Base-by-base conservation (phyloP, 345 rosid species). In the Eucalyptus pauciflora region DNA sequence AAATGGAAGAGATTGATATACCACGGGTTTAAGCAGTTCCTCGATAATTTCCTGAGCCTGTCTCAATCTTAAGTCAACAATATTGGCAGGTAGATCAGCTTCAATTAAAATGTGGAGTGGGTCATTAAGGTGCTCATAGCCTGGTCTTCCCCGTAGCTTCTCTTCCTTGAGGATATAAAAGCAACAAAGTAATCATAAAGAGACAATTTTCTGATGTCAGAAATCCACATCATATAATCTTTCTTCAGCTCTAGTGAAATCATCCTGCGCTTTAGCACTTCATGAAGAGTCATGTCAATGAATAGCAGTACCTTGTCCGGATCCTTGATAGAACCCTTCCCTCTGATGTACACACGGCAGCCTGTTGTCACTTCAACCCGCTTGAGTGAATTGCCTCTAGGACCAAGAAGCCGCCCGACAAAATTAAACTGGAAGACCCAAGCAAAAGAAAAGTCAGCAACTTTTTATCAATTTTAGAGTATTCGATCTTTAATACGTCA, bases 311-410 rank as follows among this genome's bases (percentile, higher is more conserved):
- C 99, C 94, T 97, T 97, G 91, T 97, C 99, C 58, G 97, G 99
- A 91, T 98, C 99, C 91, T 98, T 98, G 89, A 98, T 98, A 85
- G 99, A 98, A 54, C 99, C 99, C 90, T 95, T 98, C 89, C 99
- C 99, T 94, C 99, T 96, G 89, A 98, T 98, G 93, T 91, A 97
- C 33, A 98, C 99, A 31, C 99, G 99, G 90, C 99, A 98, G 62
- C 99, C 99, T 2, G 99, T 98, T n/a, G 98, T 96, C 87, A 93
- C 99, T 94, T 98, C 99, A 50, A 98, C 99, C 89, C 99, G 96
- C 93, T 98, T 98, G 90, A 98, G 93, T 7, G 99, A 98, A 94
- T 97, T 98, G 87, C 99, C 99, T 94, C 99, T 94, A 27, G 99
- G 99, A 85, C 99, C 99, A 81, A 98, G 93, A 92, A 98, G 99